Evolutionary conservation across 345 rosid species (phyloP).

Genomic region (Raphanus sativus): DNA sequence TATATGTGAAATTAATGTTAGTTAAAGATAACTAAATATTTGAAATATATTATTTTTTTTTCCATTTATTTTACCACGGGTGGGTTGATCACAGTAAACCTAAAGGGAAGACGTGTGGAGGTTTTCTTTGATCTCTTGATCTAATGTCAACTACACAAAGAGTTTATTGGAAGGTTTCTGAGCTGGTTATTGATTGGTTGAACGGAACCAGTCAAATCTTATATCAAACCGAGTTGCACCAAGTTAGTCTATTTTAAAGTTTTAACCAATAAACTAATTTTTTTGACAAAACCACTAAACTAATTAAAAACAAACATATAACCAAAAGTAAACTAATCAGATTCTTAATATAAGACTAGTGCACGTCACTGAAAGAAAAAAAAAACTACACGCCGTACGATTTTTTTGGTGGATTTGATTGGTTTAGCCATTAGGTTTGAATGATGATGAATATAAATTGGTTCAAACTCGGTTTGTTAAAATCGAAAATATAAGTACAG

Average conservation of each 20-base stretch:
- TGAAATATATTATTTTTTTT: too few species aligned
- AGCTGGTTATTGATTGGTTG: not conserved
- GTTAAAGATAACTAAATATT: too few species aligned
- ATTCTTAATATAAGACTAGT: not conserved
- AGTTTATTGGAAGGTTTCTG: too few species aligned
- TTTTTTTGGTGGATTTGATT: not conserved
- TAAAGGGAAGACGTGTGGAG: too few species aligned
- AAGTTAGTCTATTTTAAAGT: not conserved
- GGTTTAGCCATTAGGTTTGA: not conserved
- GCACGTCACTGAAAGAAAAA: slow-evolving; percentile 23
- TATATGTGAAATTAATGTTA: too few species aligned
- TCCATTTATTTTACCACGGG: too few species aligned
- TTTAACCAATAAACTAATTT: not conserved
- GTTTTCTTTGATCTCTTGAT: too few species aligned
- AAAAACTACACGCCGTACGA: slow-evolving; percentile 15
- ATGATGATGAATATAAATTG: not conserved
- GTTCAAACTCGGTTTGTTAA: not conserved
- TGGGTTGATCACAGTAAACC: too few species aligned
- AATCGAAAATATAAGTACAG: not conserved
- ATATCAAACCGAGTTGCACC: not conserved
- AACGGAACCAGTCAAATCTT: slow-evolving; percentile 13
- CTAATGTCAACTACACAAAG: too few species aligned
- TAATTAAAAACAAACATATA: not conserved
- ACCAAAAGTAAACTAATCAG: not conserved
- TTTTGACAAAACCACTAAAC: too few species aligned